Conservation (phyloP, 73 alveolate species). For the Symbiodinium natans region DNA sequence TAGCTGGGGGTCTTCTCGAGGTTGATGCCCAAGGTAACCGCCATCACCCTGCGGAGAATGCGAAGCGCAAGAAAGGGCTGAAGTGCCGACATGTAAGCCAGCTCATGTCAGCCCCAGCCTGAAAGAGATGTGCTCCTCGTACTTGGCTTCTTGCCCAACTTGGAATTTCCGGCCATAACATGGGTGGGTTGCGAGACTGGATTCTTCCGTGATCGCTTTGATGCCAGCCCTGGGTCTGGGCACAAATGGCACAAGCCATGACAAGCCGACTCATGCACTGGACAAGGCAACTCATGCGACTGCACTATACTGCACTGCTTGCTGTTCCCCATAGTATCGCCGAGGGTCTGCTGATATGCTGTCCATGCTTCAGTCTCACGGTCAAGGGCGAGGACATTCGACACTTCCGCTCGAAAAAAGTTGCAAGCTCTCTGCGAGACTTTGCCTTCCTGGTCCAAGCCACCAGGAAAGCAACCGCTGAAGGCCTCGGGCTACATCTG, state of each 20-base stretch:
- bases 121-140: neutral
- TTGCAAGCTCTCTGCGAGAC: conserved; percentile 9
- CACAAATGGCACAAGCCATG: too few relatives aligned
- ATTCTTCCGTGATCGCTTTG: neutral
- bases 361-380: conserved; percentile 16
- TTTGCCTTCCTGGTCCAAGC: conserved; percentile 11
- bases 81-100: neutral
- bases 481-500: neutral
- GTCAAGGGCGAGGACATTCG: conserved; percentile 13
- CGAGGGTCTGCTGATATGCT: conserved; percentile 23
- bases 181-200: neutral
- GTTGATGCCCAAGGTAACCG: neutral
- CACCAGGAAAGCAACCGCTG: conserved; percentile 62
- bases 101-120: neutral
- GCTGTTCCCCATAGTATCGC: too few relatives aligned
- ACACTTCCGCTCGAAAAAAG: conserved; percentile 29
- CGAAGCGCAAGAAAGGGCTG: neutral
- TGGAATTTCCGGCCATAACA: neutral
- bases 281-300: too few relatives aligned
- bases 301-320: too few relatives aligned
- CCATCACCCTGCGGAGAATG: neutral
- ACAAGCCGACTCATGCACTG: too few relatives aligned
- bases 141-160: neutral
- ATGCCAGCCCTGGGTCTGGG: neutral
- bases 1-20: neutral